These are phyloP conservation scores for Potentilla sterilis DNA, from an alignment of 306 rosid genomes.

Conservation along the genomic window DNA sequence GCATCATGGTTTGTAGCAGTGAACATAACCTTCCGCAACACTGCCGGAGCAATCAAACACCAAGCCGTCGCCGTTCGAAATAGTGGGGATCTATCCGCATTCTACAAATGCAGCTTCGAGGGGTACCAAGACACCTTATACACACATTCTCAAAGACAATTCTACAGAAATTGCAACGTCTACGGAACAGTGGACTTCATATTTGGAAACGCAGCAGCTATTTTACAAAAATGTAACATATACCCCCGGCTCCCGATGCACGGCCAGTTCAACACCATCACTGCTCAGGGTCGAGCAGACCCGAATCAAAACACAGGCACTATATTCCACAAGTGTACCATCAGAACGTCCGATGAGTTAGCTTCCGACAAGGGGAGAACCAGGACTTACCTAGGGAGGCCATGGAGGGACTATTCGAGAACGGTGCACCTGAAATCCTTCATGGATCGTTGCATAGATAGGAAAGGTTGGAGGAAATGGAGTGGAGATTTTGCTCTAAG, in stretches of 20 bases:
- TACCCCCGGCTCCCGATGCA: slow-evolving; percentile 64
- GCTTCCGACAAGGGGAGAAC: slow-evolving; percentile 19
- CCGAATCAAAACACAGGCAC: slow-evolving; percentile 71
- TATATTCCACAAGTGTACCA: slow-evolving; percentile 50
- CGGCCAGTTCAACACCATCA: slow-evolving; percentile 75
- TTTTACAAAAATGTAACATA: slow-evolving; percentile 62
- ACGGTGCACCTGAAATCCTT: slow-evolving; percentile 57
- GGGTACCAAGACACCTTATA: slow-evolving; percentile 68
- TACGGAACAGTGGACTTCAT: slow-evolving; percentile 77
- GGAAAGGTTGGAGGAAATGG: slow-evolving; percentile 65
- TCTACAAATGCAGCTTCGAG: slow-evolving; percentile 64
- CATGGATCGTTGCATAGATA: slow-evolving; percentile 42
- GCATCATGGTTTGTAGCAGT: slow-evolving; percentile 51
- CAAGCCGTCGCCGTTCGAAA: slow-evolving; percentile 69
- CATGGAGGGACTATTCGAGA: slow-evolving; percentile 68
- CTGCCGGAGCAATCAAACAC: slow-evolving; percentile 59
- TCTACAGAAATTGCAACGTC: slow-evolving; percentile 62
- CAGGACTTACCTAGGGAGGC: slow-evolving; percentile 61
- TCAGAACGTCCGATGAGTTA: slow-evolving; percentile 51
- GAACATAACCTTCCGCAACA: slow-evolving; percentile 61
- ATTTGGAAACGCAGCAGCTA: slow-evolving; percentile 76
- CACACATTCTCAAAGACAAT: slow-evolving; percentile 58
- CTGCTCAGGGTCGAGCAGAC: slow-evolving; percentile 70
- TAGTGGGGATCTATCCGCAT: slow-evolving; percentile 51
- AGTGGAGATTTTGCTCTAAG: slow-evolving; percentile 56